Evolutionary conservation across 2,329 filamentous ascomycete species (phyloP).

Genomic region (Gnomoniopsis sp.): DNA sequence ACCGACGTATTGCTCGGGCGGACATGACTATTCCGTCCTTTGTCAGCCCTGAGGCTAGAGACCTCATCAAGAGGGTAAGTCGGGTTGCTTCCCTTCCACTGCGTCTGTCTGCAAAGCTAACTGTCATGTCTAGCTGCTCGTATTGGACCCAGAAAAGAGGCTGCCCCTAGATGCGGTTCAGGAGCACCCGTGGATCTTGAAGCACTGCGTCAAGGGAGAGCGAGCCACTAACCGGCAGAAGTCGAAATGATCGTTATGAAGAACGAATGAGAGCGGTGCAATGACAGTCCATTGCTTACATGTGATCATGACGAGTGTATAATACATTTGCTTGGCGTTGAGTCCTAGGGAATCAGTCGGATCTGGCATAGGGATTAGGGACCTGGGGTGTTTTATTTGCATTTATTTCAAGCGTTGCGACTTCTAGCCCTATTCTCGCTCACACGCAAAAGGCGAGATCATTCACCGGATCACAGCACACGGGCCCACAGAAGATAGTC

Average conservation of each 20-base stretch:
- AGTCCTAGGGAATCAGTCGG: not conserved
- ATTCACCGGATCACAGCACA: slow-evolving; percentile 5
- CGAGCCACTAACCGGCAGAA: slow-evolving; percentile 49
- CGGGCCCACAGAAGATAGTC: not conserved
- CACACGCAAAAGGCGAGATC: not conserved
- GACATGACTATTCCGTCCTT: slow-evolving; percentile 93
- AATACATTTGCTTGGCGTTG: slow-evolving; percentile 15
- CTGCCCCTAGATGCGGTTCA: slow-evolving; percentile 87
- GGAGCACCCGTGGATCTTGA: slow-evolving; percentile 92
- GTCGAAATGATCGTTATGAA: slow-evolving; percentile 24
- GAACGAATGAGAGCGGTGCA: not conserved
- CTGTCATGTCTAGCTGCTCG: slow-evolving; percentile 63
- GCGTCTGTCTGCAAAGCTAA: slow-evolving; percentile 12
- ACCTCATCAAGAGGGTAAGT: slow-evolving; percentile 85
- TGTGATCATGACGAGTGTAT: slow-evolving; percentile 6
- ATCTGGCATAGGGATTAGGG: slow-evolving; percentile 2
- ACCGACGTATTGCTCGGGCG: slow-evolving; percentile 78
- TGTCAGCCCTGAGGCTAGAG: slow-evolving; percentile 83
- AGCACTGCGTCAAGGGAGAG: slow-evolving; percentile 77
- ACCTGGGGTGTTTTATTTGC: not conserved
- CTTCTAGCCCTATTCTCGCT: not conserved
- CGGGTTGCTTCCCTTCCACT: slow-evolving; percentile 25
- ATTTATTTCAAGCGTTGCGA: slow-evolving; percentile 15
- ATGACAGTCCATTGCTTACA: not conserved
- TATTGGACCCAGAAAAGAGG: slow-evolving; percentile 90